These are phyloP conservation scores for Penicillium sp. DNA, from an alignment of 2,329 filamentous ascomycete genomes.

Conservation along the genomic window DNA sequence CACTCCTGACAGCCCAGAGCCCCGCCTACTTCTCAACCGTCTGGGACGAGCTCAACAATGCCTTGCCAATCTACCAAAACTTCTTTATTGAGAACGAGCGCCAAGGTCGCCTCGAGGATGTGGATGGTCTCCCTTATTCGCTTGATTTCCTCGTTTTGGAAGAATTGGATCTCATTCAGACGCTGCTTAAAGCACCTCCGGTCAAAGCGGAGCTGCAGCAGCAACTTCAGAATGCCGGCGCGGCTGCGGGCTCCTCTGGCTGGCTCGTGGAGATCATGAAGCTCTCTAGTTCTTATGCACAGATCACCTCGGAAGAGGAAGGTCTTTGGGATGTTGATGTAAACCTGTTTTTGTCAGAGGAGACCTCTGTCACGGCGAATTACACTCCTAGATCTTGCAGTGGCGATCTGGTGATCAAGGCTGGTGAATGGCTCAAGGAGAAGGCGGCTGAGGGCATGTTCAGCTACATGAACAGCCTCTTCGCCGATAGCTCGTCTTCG, in stretches of 20 bases:
- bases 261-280: slow-evolving; percentile 90
- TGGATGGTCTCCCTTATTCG: slow-evolving; percentile 88
- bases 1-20: slow-evolving; percentile 77
- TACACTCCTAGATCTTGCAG: slow-evolving; percentile 93
- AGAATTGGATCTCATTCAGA: slow-evolving; percentile 91
- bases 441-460: slow-evolving; percentile 76
- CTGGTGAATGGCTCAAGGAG: slow-evolving; percentile 82
- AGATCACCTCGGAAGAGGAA: slow-evolving; percentile 89
- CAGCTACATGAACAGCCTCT: slow-evolving; percentile 71
- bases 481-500: slow-evolving; percentile 49
- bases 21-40: slow-evolving; percentile 78
- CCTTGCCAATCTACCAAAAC: slow-evolving; percentile 71
- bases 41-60: slow-evolving; percentile 79
- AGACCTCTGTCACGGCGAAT: slow-evolving; percentile 90
- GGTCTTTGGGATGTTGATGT: slow-evolving; percentile 95
- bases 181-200: slow-evolving; percentile 80
- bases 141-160: slow-evolving; percentile 91
- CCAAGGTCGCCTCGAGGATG: slow-evolving; percentile 84
- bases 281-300: slow-evolving; percentile 78
- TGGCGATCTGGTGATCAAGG: slow-evolving; percentile 86
- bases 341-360: slow-evolving; percentile 91
- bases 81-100: slow-evolving; percentile 84
- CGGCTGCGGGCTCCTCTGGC: slow-evolving; percentile 61
- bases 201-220: slow-evolving; percentile 86
- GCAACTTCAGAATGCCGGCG: slow-evolving; percentile 63